Evolutionary conservation across 805 yeast genomes (phyloP), one percentile per base, ranked within the genome.

Genomic region (Suhomyces sp.): DNA sequence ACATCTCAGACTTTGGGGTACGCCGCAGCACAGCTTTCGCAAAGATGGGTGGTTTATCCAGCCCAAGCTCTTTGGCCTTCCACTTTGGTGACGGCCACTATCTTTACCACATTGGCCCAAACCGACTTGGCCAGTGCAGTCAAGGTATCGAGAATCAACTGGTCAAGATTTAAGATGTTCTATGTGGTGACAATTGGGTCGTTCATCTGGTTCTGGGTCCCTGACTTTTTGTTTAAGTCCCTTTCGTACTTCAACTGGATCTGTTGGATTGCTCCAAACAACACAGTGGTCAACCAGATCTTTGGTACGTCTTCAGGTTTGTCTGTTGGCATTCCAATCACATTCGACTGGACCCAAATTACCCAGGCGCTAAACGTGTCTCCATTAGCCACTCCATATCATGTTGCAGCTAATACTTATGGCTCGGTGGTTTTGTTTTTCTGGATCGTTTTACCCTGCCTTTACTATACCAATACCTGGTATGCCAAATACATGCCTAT

Each of bases 31-130:
- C 68, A 68, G 24, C 49, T 67, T 12, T 54, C 63, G 55, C 57
- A 69, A 46, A 63, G 61, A 54, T 58, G 67, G 51, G 76, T 75
- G 4, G 77, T 84, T 5, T 82, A 82, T 57, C 84, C 83, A 10
- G 69, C 70, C 6, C 67, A 73, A 47, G 73, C 82, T n/a, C 63
- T 84, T 31, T 84, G 87, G 87, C 85, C 84, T 17, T 59, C 55
- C 35, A 57, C 61, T 8, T 54, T 62, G 50, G 55, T 62, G 19
- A 62, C 66, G 7, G 56, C 65, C 8, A 57, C 65, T 6, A 55
- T 61, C 22, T 57, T 61, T 55, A 57, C 58, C 29, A 59, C 61
- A 7, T 53, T 61, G 46, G 58, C 55, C 48, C 40, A 48, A 23
- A 42, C 50, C 29, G 49, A 48, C 33, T 48, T 53, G 29, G 55